Evolutionary conservation across 169 alveolate genomes (phyloP).

Genomic region (Ichthyophthirius multifiliis): DNA sequence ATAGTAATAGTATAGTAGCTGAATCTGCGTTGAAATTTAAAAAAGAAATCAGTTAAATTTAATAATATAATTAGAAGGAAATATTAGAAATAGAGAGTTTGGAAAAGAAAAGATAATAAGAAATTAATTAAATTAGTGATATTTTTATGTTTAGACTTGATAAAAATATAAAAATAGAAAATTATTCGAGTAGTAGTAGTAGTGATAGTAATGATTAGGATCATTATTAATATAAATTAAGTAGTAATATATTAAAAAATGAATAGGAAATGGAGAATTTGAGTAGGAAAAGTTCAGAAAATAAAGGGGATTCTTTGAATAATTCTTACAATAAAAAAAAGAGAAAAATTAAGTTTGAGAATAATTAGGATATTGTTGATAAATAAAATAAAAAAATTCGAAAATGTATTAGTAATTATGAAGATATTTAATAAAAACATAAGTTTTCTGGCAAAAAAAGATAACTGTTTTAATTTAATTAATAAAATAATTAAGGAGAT

Average conservation of each 20-base stretch:
- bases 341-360: too few species aligned
- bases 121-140: neutral
- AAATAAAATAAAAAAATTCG: neutral
- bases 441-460: conserved; percentile 1
- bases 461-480: neutral
- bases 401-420: neutral
- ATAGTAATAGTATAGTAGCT: neutral
- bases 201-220: neutral
- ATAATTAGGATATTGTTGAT: neutral
- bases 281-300: neutral
- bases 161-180: neutral
- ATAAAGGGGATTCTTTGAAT: neutral
- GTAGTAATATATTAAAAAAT: neutral
- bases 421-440: neutral
- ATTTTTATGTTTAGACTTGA: neutral
- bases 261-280: neutral
- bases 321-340: neutral
- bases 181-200: neutral
- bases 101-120: neutral
- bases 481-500: neutral
- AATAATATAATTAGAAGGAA: neutral
- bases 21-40: neutral
- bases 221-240: neutral
- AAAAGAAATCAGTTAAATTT: neutral
- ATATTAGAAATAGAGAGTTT: neutral